Percentiles rank a stretch among this genome's conserved stretches.
Evolutionary conservation across 208 protist genomes (phyloP).

Genomic region (Tritrichomonas foetus): DNA sequence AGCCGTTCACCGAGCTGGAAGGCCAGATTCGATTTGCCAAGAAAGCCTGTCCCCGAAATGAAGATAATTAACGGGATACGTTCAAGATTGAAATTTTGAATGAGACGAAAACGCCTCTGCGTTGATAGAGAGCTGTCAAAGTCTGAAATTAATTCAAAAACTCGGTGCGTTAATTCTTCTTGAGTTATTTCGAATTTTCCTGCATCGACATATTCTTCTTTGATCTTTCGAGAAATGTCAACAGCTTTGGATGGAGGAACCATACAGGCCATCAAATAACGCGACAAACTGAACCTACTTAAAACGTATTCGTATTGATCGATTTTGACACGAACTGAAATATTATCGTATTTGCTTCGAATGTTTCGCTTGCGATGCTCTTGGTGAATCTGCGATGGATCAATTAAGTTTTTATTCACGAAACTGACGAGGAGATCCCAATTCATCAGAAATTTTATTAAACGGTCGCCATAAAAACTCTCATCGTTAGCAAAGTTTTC

Average conservation of each 20-base stretch:
- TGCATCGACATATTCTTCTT: slow-evolving; percentile 14
- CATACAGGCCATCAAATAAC: neutral
- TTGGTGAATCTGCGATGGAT: slow-evolving; percentile 17
- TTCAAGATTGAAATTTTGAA: neutral
- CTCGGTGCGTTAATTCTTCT: neutral
- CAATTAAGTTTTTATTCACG: neutral
- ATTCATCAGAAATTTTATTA: no score
- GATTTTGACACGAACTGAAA: slow-evolving; percentile 15
- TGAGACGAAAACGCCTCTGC: neutral
- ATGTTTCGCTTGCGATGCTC: neutral
- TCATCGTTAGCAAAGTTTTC: no score
- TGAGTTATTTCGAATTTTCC: neutral
- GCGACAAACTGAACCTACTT: neutral
- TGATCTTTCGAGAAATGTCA: neutral
- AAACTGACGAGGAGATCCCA: neutral
- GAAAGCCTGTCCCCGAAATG: neutral
- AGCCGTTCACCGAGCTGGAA: neutral
- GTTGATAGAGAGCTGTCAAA: neutral
- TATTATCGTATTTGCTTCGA: slow-evolving; percentile 33
- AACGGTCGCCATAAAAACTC: no score
- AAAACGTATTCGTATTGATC: slow-evolving; percentile 18
- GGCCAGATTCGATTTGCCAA: neutral
- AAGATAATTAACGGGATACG: slow-evolving; percentile 22
- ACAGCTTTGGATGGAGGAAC: neutral
- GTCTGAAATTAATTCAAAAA: neutral